These are phyloP conservation scores for Juglanconis sp. DNA, from an alignment of 2,329 filamentous ascomycete genomes.

Conservation along the genomic window DNA sequence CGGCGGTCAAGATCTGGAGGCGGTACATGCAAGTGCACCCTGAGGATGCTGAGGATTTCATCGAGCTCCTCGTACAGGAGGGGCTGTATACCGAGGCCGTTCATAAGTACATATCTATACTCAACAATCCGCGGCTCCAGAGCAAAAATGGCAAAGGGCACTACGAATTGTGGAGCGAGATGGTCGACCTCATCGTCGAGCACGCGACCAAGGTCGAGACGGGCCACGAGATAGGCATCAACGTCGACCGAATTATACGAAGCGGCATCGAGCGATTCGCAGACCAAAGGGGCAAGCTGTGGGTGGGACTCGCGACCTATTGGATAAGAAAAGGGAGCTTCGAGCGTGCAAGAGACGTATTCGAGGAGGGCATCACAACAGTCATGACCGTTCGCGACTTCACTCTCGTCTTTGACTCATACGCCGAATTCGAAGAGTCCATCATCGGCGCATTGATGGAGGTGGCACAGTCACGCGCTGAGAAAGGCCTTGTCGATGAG, in stretches of 20 bases:
- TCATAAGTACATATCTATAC: constrained; percentile 82
- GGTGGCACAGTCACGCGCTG: constrained; percentile 73
- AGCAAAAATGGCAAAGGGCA: constrained; percentile 94
- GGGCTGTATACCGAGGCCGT: constrained; percentile 88
- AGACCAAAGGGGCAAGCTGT: constrained; percentile 91
- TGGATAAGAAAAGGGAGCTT: constrained; percentile 94
- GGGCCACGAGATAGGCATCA: constrained; percentile 75
- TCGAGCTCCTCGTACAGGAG: constrained; percentile 79
- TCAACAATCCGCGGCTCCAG: constrained; percentile 85
- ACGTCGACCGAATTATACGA: constrained; percentile 87
- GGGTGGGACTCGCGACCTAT: constrained; percentile 92
- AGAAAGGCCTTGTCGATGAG: constrained; percentile 73
- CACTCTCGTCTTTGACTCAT: constrained; percentile 92
- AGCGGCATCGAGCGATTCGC: constrained; percentile 89
- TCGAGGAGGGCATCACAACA: constrained; percentile 93
- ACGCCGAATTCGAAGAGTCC: constrained; percentile 94
- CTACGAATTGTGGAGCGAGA: constrained; percentile 96
- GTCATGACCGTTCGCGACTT: constrained; percentile 99
- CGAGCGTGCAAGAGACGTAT: constrained; percentile 86
- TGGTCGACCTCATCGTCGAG: constrained; percentile 90
- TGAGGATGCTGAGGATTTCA: constrained; percentile 92
- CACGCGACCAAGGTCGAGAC: constrained; percentile 85
- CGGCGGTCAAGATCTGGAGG: constrained; percentile 89
- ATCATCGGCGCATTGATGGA: constrained; percentile 92
- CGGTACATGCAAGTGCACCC: constrained; percentile 97